Evolutionary conservation across 1,139 yeast genomes (phyloP).

Genomic region (Hanseniaspora uvarum): DNA sequence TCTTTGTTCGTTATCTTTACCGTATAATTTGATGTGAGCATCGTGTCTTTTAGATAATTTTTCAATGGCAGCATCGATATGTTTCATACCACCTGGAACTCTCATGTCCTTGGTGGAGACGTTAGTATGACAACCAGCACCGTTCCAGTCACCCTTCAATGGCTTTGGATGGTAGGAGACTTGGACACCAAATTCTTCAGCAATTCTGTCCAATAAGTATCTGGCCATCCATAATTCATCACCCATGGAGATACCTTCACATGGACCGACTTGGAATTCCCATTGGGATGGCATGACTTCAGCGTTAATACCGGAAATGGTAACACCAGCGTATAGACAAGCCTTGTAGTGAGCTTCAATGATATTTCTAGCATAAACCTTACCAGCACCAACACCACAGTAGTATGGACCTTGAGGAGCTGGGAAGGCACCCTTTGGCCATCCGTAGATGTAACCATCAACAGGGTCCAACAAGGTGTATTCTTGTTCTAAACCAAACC

Average conservation of each 20-base stretch:
- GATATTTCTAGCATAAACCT: constrained; percentile 94
- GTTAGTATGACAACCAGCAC: constrained; percentile 99
- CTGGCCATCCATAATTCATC: constrained; percentile 96
- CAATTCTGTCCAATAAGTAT: constrained; percentile 83
- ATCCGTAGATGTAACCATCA: constrained; percentile 75
- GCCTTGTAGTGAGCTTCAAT: constrained; percentile 99
- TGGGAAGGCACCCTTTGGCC: constrained; percentile 99
- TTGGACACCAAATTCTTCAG: constrained; percentile 98
- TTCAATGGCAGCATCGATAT: constrained; percentile 82
- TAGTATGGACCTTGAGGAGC: constrained; percentile 99
- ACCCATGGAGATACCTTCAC: constrained; percentile 91
- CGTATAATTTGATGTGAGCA: constrained; percentile 92
- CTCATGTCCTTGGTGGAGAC: constrained; percentile 91
- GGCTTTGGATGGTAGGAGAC: constrained; percentile 99
- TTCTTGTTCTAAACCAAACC: constrained; percentile 99
- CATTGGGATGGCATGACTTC: constrained; percentile 99
- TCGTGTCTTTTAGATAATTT: constrained; percentile 91
- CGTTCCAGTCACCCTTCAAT: constrained; percentile 97
- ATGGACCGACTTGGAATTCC: constrained; percentile 99
- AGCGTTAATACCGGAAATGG: constrained; percentile 93
- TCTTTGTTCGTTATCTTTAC: constrained; percentile 88
- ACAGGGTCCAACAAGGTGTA: constrained; percentile 88
- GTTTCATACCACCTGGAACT: constrained; percentile 89
- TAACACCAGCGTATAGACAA: constrained; percentile 81
- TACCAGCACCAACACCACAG: constrained; percentile 99